These are phyloP conservation scores for Backusella parvicylindrica DNA, from an alignment of 192 early-diverging fungal genomes.

Conservation along the genomic window DNA sequence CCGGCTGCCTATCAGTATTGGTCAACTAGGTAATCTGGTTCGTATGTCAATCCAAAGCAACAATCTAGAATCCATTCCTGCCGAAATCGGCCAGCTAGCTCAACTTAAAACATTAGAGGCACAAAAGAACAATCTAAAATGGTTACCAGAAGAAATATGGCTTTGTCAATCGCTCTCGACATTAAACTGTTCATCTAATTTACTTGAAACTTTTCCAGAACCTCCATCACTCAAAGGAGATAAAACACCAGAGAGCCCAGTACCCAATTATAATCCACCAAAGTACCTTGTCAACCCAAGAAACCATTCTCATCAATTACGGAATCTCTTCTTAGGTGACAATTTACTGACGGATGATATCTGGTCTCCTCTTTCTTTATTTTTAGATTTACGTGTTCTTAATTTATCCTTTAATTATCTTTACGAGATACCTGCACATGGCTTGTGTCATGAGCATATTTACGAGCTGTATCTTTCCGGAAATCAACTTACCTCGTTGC, in stretches of 20 bases:
- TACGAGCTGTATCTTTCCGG: conserved; percentile 80
- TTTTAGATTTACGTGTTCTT: conserved; percentile 72
- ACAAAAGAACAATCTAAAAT: conserved; percentile 73
- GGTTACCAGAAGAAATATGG: conserved; percentile 78
- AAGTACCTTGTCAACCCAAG: conserved; percentile 43
- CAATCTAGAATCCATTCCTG: conserved; percentile 60
- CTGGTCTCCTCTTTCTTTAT: conserved; percentile 66
- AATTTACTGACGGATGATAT: conserved; percentile 82
- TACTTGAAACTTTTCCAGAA: conserved; percentile 77
- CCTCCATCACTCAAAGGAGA: conserved; percentile 39
- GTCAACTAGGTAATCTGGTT: conserved; percentile 47
- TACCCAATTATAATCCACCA: conserved; percentile 45
- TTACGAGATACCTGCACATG: conserved; percentile 75
- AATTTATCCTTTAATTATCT: conserved; percentile 83
- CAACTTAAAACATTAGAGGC: conserved; percentile 63
- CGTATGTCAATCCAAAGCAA: conserved; percentile 68
- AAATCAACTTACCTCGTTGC: conserved; percentile 78
- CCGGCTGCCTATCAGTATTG: conserved; percentile 62
- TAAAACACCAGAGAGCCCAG: conserved; percentile 23
- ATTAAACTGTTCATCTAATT: conserved; percentile 78
- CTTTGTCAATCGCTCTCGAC: conserved; percentile 59
- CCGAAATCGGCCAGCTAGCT: conserved; percentile 61
- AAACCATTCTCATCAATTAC: conserved; percentile 53
- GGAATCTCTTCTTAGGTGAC: conserved; percentile 69
- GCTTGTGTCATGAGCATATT: conserved; percentile 69